phyloP scores from a whole-genome alignment of 257 asterid genomes.

The Lycium ferocissimum region DNA sequence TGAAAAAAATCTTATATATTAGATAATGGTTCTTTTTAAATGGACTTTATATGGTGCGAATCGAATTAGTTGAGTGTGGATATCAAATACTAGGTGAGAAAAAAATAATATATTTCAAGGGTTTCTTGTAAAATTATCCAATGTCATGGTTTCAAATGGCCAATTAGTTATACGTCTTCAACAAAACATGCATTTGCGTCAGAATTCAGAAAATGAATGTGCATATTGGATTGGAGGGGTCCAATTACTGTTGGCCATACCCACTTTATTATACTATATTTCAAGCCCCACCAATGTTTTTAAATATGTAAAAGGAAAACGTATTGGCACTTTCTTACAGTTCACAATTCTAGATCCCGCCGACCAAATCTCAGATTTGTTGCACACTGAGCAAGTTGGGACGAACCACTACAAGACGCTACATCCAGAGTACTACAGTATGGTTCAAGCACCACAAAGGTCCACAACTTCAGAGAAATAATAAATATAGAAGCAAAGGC shows the following conservation, averaged over 20 bases:
- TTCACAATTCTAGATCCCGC: not conserved
- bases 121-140: too few relatives aligned
- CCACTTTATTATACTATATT: not conserved
- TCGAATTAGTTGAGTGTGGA: too few relatives aligned
- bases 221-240: not conserved
- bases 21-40: too few relatives aligned
- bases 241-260: not conserved
- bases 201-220: not conserved
- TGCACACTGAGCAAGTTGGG: not conserved
- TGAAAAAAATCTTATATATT: too few relatives aligned
- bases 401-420: not conserved
- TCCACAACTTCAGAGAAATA: not conserved
- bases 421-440: not conserved
- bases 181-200: not conserved
- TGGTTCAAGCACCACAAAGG: not conserved
- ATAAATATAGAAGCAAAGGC: too few relatives aligned
- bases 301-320: not conserved
- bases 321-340: not conserved
- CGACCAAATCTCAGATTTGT: not conserved
- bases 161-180: too few relatives aligned
- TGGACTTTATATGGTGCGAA: too few relatives aligned
- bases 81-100: too few relatives aligned
- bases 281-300: not conserved
- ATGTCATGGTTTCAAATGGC: not conserved
- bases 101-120: too few relatives aligned